phyloP scores from a whole-genome alignment of 768 basidiomycete species.

The Termitomyces sp. region DNA sequence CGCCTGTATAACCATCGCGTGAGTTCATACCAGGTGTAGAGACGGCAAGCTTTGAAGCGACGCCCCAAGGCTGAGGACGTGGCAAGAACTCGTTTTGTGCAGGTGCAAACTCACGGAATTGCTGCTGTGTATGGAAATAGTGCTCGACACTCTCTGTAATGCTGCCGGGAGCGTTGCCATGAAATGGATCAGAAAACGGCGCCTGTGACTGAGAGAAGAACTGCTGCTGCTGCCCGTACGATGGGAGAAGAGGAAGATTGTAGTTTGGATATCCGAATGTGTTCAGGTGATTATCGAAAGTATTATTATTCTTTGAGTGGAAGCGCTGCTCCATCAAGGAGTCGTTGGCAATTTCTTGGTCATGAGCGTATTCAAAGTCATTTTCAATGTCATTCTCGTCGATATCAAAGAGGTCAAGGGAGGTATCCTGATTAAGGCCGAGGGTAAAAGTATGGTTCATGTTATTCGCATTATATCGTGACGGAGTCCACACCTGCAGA shows the following conservation, averaged over 20 bases:
- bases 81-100: conserved; percentile 8
- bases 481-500: conserved; percentile 27
- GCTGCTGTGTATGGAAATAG: conserved; percentile 35
- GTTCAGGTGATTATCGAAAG: conserved; percentile 16
- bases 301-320: conserved; percentile 21
- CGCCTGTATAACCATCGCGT: conserved; percentile 5
- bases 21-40: background rate
- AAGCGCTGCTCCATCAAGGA: conserved; percentile 28
- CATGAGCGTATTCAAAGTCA: conserved; percentile 31
- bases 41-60: background rate
- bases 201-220: conserved; percentile 19
- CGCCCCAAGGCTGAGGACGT: conserved; percentile 3
- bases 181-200: conserved; percentile 37
- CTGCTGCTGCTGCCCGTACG: conserved; percentile 20
- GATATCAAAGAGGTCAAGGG: conserved; percentile 64
- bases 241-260: conserved; percentile 16
- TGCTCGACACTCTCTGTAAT: conserved; percentile 38
- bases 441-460: conserved; percentile 24
- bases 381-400: conserved; percentile 65
- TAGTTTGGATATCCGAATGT: conserved; percentile 32
- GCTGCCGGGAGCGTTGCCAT: conserved; percentile 26
- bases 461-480: conserved; percentile 18
- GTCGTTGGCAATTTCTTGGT: conserved; percentile 29
- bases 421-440: conserved; percentile 35
- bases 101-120: conserved; percentile 10